phyloP scores from a whole-genome alignment of 768 basidiomycete species.

The Russula abietina region DNA sequence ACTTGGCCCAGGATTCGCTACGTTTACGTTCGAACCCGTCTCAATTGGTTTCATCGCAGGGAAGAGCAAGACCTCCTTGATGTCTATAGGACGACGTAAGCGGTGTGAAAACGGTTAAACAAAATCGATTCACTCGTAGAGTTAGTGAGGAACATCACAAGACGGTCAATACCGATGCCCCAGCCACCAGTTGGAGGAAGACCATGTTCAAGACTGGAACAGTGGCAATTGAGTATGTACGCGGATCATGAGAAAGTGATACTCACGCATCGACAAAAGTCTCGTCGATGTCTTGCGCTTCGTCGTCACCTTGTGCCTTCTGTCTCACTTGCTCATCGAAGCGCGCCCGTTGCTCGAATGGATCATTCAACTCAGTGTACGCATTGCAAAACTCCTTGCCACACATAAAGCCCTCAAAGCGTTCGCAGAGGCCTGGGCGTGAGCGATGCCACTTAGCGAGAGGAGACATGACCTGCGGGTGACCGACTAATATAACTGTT shows the following conservation, averaged over 20 bases:
- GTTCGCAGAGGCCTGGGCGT: conserved; percentile 95
- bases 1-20: conserved; percentile 31
- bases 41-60: conserved; percentile 93
- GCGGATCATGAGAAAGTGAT: not conserved
- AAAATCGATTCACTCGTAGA: conserved; percentile 64
- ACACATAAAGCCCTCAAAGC: conserved; percentile 97
- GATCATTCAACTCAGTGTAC: conserved; percentile 99
- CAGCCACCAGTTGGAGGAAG: conserved; percentile 96
- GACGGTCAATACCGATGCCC: conserved; percentile 92
- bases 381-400: conserved; percentile 99
- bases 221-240: not conserved
- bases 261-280: conserved; percentile 90
- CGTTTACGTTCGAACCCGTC: conserved; percentile 35
- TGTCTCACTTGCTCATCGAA: conserved; percentile 94
- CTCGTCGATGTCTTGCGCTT: conserved; percentile 96
- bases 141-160: conserved; percentile 98
- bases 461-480: conserved; percentile 99
- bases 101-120: not conserved
- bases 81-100: conserved; percentile 47
- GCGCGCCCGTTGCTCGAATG: conserved; percentile 88
- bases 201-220: conserved; percentile 82
- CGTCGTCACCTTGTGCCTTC: conserved; percentile 96
- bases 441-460: conserved; percentile 98
- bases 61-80: conserved; percentile 96
- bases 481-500: conserved; percentile 59